Conservation (phyloP, 2,329 filamentous ascomycete species). For the Neurospora crassa region DNA sequence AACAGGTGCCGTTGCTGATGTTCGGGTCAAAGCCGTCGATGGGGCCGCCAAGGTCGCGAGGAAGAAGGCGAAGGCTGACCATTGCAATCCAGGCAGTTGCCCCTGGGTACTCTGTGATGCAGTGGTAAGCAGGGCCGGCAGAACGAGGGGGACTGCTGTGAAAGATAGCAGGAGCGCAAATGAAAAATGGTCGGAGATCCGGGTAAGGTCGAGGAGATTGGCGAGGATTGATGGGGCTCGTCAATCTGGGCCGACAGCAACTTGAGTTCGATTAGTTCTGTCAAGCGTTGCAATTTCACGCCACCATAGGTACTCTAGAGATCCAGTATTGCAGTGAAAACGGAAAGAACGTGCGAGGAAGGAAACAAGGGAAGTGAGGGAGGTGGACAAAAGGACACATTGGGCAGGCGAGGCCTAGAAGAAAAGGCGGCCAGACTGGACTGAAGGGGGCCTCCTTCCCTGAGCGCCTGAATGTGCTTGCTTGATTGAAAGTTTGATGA, state of each 20-base stretch:
- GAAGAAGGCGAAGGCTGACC: not conserved
- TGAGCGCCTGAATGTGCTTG: not conserved
- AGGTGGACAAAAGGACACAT: not conserved
- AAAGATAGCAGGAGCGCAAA: not conserved
- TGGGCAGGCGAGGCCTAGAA: not conserved
- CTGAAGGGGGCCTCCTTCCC: not conserved
- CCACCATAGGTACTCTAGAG: not conserved
- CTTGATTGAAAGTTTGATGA: not conserved
- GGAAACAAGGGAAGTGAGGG: not conserved
- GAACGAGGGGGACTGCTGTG: not conserved
- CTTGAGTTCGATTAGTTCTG: not conserved
- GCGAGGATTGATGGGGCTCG: not conserved
- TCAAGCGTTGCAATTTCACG: not conserved
- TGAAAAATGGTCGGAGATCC: not conserved
- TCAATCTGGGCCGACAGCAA: not conserved
- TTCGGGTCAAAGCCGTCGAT: constrained; percentile 2
- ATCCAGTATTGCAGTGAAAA: not conserved
- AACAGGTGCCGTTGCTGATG: constrained; percentile 27
- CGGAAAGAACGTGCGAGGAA: not conserved
- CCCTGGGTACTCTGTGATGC: too few species aligned
- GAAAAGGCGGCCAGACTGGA: not conserved
- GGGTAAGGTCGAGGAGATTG: not conserved
- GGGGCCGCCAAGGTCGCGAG: not conserved
- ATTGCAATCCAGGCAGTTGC: not conserved
- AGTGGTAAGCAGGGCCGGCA: too few species aligned